Base-by-base conservation (phyloP, 495 filamentous ascomycete species). In the Aspergillus nanangensis region DNA sequence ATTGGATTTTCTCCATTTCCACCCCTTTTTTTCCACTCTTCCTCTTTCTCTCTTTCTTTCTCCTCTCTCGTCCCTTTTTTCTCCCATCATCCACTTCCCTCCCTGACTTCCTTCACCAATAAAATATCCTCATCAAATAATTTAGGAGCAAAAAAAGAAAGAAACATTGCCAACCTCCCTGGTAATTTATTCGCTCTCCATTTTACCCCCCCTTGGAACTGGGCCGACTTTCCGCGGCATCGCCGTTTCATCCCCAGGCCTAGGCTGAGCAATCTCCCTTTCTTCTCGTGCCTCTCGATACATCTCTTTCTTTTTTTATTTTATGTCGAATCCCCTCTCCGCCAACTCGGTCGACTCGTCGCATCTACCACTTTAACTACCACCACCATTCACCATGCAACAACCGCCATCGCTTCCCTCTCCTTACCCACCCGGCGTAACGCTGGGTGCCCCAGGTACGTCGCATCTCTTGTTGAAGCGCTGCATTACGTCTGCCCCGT, bases 321-420 rank as follows among this genome's bases (percentile, higher is more conserved):
- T n/a, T n/a, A n/a, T n/a, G n/a, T n/a, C 20, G 10, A 20, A 34
- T 47, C 41, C 40, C 44, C 48, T 52, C 49, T 60, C 48, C 40
- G 45, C 40, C 39, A 34, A 11, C 41, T 23, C 35, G 23, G 40
- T 13, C 22, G 34, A 35, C 51, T 55, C 47, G 38, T 57, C 51
- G 48, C 50, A 35, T 47, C 48, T 45, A 25, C 41, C 45, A 49
- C 51, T 46, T 52, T 53, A 14, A 27, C 46, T 44, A 23, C 24
- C 54, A 61, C 46, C 18, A 71, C 70, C 66, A 68, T 61, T 60
- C n/a, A 60, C 65, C 56, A 56, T 65, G 56, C 67, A 57, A 41
- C 51, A 58, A 33, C 45, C 61, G 50, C 56, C 61, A 20, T 60
- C 52, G 55, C 34, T 52, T 25, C 48, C 51, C 18, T 54, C 48